Evolutionary conservation across 169 alveolate species (phyloP), one percentile per base, ranked within the genome.

Genomic region (Eimeria zaria): DNA sequence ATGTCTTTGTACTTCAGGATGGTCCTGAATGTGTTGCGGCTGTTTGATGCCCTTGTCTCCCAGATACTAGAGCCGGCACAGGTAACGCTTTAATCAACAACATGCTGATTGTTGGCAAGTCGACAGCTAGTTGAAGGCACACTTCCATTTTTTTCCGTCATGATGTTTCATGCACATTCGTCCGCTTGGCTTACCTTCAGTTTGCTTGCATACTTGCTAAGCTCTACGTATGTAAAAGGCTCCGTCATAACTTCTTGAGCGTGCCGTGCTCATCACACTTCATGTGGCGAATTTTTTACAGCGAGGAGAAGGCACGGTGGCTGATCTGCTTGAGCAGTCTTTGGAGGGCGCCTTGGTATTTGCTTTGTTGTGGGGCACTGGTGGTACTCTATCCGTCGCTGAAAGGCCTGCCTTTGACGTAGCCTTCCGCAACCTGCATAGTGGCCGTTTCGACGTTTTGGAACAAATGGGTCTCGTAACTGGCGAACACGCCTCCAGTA

Each of bases 281-380:
- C 74, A 11, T 81, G 90, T 81, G 90, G 30, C 53, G n/a, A 46
- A 3, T 22, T 39, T 36, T 62, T 41, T 55, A 80, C 92, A 85
- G 93, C 41, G 80, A 39, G 80, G 81, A 12, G 93, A 85, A 44
- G 80, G 80, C 41, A 62, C 27, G 80, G 81, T 58, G 93, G 58
- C 55, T 30, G 80, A 62, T 4, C 62, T 60, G 62, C 81, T 85
- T 36, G 93, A 85, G 46, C 80, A 39, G 62, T 85, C 93, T 11
- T 44, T 85, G 62, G 93, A 85, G 80, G 80, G 93, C 27, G 80
- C 93, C 22, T 41, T 85, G 58, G 93, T 58, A 24, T 85, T 85
- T 85, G 93, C 93, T 39, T 41, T 85, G 48, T 30, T 85, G 81
- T 85, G 93, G 93, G 93, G 93, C 55, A 27, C 93, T 60, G 93